Base-by-base conservation (phyloP, 495 filamentous ascomycete species). In the Tuber magnatum region DNA sequence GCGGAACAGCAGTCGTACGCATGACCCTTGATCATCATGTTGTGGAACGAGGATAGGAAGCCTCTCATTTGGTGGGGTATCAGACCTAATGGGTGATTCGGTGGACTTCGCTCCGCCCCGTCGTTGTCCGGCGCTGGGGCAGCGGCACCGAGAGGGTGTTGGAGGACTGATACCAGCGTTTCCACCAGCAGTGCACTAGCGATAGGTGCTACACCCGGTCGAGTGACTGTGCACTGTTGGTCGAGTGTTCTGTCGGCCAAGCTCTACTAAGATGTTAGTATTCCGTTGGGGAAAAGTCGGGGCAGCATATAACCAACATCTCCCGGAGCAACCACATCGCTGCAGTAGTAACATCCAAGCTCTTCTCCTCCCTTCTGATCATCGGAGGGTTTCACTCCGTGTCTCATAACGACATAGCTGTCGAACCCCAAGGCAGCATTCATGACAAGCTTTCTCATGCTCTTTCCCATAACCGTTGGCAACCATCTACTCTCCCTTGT, bases 371-470 rank as follows among this genome's bases (percentile, higher is more conserved):
- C 78, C 69, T 73, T 69, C 69, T 85, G 73, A 35, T 75, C 72
- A 43, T 71, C 75, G 56, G 85, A 80, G 24, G 84, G 84, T 39
- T 85, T 81, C 22, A 92, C 84, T 12, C 95, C 95, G 84, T 99
- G 95, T 78, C 95, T 88, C 95, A 99, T 97, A 46, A 97, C 93
- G 28, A 99, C 93, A 82, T 92, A 99, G 0, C 92, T 93, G 85
- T 99, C 95, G 82, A 99, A 99, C 0, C 95, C 95, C 69, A 99
- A 86, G 24, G 95, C 95, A 42, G 94, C 93, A 84, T 97, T 99
- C 89, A 99, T 89, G 28, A 97, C 94, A 72, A 98, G 92, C 84
- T 99, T 99, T 42, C 91, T 91, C 38, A 90, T 88, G 18, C 93
- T 90, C 81, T 97, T 98, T 12, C 92, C 95, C 92, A 99, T 97